Evolutionary conservation across 352 stramenopile genomes (phyloP).

Genomic region (Pythium folliculosum): DNA sequence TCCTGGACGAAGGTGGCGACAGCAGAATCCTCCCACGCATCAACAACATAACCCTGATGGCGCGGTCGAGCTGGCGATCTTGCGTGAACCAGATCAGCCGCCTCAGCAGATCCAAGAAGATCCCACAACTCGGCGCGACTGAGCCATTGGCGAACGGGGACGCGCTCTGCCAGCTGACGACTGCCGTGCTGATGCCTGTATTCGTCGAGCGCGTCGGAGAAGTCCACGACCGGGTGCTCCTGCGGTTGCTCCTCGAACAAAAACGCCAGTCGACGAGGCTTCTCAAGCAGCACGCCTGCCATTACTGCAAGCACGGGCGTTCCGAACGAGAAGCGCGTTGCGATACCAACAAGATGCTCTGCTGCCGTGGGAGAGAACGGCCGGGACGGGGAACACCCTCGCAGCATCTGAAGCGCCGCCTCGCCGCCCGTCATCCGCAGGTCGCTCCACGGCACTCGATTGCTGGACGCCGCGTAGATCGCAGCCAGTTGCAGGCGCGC

Average conservation of each 20-base stretch:
- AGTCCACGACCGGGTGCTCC: slow-evolving; percentile 1
- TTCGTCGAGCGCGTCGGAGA: slow-evolving; percentile 29
- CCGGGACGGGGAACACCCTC: slow-evolving; percentile 38
- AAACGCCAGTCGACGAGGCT: slow-evolving; percentile 33
- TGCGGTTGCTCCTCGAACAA: slow-evolving; percentile 30
- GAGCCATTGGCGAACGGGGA: slow-evolving; percentile 14
- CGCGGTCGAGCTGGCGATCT: neutral
- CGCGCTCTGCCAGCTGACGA: neutral
- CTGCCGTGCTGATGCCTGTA: slow-evolving; percentile 15
- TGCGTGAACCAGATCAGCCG: slow-evolving; percentile 3
- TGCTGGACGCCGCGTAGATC: slow-evolving; percentile 36
- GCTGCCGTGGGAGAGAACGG: slow-evolving; percentile 28
- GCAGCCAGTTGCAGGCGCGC: slow-evolving; percentile 43
- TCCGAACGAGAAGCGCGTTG: slow-evolving; percentile 3
- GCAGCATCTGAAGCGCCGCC: slow-evolving; percentile 42
- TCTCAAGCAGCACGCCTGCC: slow-evolving; percentile 14
- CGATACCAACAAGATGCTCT: slow-evolving; percentile 9
- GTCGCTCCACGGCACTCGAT: slow-evolving; percentile 31
- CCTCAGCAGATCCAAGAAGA: slow-evolving; percentile 4
- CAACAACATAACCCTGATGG: neutral
- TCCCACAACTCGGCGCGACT: slow-evolving; percentile 18
- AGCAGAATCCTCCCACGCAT: neutral
- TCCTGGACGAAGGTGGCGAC: neutral
- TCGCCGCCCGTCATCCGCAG: slow-evolving; percentile 54
- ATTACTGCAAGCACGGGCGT: slow-evolving; percentile 15